Conservation (phyloP, 2,329 filamentous ascomycete genomes). For the Cordyceps sp. region DNA sequence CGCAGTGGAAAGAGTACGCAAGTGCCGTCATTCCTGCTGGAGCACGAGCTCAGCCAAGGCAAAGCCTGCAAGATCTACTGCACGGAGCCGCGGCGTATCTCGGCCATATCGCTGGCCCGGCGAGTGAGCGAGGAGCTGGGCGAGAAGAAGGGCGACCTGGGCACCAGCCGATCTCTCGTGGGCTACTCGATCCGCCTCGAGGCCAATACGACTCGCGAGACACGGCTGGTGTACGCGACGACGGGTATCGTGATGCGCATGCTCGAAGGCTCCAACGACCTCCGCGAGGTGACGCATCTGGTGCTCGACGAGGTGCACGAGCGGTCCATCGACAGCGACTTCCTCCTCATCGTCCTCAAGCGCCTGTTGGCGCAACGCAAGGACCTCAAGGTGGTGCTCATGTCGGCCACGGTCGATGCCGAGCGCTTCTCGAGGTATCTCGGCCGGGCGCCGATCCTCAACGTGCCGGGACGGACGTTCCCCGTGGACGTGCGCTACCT, state of each 20-base stretch:
- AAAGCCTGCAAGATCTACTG: constrained; percentile 84
- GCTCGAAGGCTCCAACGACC: constrained; percentile 75
- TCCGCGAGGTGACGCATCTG: constrained; percentile 81
- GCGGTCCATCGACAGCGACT: constrained; percentile 90
- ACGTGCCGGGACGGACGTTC: constrained; percentile 84
- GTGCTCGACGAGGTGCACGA: constrained; percentile 98
- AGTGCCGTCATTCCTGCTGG: constrained; percentile 83
- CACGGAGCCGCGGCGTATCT: constrained; percentile 89
- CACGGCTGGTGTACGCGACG: constrained; percentile 77
- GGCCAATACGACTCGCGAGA: constrained; percentile 67
- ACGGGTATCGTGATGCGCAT: constrained; percentile 93
- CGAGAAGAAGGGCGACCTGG: constrained; percentile 66
- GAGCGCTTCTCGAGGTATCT: constrained; percentile 83
- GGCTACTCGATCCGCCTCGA: constrained; percentile 92
- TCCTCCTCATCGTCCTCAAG: constrained; percentile 80
- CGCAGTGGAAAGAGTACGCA: constrained; percentile 83
- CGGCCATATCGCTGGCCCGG: constrained; percentile 81
- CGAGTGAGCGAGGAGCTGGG: constrained; percentile 92
- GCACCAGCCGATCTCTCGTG: constrained; percentile 67
- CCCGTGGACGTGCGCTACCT: constrained; percentile 78
- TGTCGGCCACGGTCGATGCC: constrained; percentile 95
- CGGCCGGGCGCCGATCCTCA: constrained; percentile 68
- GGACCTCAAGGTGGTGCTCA: constrained; percentile 82
- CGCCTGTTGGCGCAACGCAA: constrained; percentile 61
- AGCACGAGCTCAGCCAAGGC: constrained; percentile 70